Base-by-base conservation (phyloP, 2,329 filamentous ascomycete genomes). In the Alternaria sp. region DNA sequence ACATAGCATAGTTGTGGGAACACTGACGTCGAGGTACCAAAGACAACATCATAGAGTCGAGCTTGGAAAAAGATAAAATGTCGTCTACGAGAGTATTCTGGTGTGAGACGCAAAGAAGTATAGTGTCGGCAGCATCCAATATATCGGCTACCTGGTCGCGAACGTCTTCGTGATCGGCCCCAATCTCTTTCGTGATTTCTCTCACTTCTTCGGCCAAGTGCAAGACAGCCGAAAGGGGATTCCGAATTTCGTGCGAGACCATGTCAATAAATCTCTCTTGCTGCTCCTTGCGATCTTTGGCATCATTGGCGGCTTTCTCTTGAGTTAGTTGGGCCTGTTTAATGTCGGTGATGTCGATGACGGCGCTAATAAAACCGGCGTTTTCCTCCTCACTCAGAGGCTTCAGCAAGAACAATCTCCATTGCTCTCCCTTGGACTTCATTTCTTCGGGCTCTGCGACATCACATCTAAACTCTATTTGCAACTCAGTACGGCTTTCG, bases 221-320 rank as follows among this genome's bases (percentile, higher is more conserved):
- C 16, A 83, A 59, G 1, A 83, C 78, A 9, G 75, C 77, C 40
- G 74, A 76, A 3, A 79, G 68, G 0, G 77, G 77, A 49, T 79
- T 79, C 8, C 77, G 69, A 30, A 78, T 78, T 49, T 83, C 80
- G 41, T 81, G 79, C 6, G 71, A 76, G 6, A 81, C 80, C 80
- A 82, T 82, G 59, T 82, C 80, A 27, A 82, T 82, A 63, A 83
- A 83, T 1, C 79, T 66, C 64, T 83, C 81, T 55, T 83, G 81
- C 54, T 83, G 81, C 53, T 80, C 75, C 49, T 82, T 82, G 10
- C 80, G 69, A 44, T 83, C 81, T 40, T 73, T 71, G 2, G 81
- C 81, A 61, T 82, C 80, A 18, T 72, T 72, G 2, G 81, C 81
- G 12, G 78, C 79, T 53, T 79, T 78, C 34, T 81, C 74, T 51